A percentile compares a stretch with the other conserved stretches of the same genome.
These are phyloP conservation scores for Epicoccum sorghinum DNA, from an alignment of 2,329 filamentous ascomycete species.

Conservation along the genomic window DNA sequence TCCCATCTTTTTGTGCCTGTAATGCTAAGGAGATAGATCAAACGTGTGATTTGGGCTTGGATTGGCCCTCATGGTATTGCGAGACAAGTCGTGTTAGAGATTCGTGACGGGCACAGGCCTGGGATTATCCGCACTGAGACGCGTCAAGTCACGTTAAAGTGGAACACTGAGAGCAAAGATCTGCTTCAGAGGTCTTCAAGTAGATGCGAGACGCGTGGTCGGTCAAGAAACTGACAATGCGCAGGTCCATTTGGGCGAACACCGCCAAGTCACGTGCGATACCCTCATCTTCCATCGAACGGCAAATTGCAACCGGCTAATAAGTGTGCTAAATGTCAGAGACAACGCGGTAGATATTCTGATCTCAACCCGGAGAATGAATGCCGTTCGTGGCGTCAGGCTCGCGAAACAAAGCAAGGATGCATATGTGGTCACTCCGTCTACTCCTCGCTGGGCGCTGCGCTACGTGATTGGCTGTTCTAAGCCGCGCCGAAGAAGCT, in stretches of 20 bases:
- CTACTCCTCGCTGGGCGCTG: no score
- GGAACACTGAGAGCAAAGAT: conserved; percentile 16
- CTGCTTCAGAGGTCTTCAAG: neutral
- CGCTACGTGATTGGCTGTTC: no score
- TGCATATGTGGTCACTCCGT: no score
- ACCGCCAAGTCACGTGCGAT: neutral
- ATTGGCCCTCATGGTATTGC: conserved; percentile 29
- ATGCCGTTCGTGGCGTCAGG: no score
- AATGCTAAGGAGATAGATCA: conserved; percentile 31
- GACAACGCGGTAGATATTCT: no score
- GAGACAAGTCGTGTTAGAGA: conserved; percentile 41
- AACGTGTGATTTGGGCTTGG: conserved; percentile 12
- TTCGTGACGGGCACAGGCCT: conserved; percentile 40
- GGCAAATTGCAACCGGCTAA: no score
- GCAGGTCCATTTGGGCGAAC: neutral
- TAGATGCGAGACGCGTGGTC: conserved; percentile 15
- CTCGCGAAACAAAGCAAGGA: no score
- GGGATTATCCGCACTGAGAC: conserved; percentile 11
- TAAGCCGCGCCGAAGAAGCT: no score
- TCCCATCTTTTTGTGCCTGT: conserved; percentile 16
- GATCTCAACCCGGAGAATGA: no score
- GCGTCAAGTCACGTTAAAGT: conserved; percentile 25
- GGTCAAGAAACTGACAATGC: neutral
- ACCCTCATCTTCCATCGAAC: no score
- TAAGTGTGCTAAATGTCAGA: no score